Evolutionary conservation across 305 asterid species (phyloP).

Genomic region (Fraxinus nigra): DNA sequence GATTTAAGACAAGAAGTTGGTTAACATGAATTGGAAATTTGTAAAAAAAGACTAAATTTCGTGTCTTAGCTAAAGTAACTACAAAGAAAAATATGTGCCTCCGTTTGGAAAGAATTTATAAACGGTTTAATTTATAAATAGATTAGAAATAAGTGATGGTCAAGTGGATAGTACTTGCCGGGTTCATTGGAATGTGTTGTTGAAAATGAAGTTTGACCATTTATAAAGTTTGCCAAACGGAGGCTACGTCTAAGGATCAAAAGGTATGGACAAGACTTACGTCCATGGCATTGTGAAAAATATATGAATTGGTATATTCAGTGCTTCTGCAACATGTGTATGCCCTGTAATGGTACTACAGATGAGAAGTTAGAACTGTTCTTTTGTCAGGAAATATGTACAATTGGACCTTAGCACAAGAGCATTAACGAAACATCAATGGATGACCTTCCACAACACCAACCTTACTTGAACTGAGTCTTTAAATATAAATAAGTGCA

Average conservation of each 20-base stretch:
- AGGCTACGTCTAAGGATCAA: constrained; percentile 8
- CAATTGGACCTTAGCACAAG: constrained; percentile 11
- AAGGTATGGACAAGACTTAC: constrained; percentile 46
- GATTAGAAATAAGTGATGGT: neutral
- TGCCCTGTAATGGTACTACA: constrained; percentile 51
- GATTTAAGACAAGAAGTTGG: neutral
- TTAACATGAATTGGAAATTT: constrained; percentile 5
- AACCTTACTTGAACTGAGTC: neutral
- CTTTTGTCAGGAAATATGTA: constrained; percentile 8
- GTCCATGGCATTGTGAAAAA: constrained; percentile 95
- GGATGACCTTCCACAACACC: neutral
- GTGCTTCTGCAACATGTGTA: constrained; percentile 75
- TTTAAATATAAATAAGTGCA: neutral
- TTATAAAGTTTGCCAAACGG: neutral
- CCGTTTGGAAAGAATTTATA: neutral
- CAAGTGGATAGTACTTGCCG: neutral
- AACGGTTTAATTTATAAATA: neutral
- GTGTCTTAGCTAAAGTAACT: constrained; percentile 2
- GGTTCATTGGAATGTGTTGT: neutral
- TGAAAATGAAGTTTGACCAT: neutral
- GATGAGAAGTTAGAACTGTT: constrained; percentile 26
- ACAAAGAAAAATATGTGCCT: constrained; percentile 16
- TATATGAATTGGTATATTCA: constrained; percentile 70
- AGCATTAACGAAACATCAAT: constrained; percentile 6
- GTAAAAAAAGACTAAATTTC: neutral